phyloP scores from a whole-genome alignment of 352 stramenopile genomes.

The Phytophthora uliginosa region DNA sequence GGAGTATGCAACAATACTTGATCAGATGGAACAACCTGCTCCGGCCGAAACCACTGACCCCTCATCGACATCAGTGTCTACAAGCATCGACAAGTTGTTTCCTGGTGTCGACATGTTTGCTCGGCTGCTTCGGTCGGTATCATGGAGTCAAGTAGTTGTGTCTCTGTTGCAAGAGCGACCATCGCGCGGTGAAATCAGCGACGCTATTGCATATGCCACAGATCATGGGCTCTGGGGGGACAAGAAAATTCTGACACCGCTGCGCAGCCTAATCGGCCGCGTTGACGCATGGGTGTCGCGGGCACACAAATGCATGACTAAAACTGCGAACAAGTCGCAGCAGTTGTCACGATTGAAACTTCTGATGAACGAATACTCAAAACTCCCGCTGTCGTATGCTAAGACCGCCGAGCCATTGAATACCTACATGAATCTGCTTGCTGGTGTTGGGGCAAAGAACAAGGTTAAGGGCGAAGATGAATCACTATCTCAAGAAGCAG shows the following conservation, averaged over 20 bases:
- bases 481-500: conserved; percentile 35
- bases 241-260: conserved; percentile 72
- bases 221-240: conserved; percentile 75
- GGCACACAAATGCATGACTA: conserved; percentile 82
- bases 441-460: conserved; percentile 20
- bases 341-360: conserved; percentile 70
- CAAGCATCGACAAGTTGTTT: conserved; percentile 73
- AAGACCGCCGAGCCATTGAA: conserved; percentile 48
- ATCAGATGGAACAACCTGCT: conserved; percentile 32
- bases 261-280: conserved; percentile 79
- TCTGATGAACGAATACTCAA: conserved; percentile 91
- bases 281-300: conserved; percentile 87
- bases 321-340: conserved; percentile 66
- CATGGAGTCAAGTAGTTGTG: conserved; percentile 82
- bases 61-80: neutral
- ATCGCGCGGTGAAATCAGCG: conserved; percentile 66
- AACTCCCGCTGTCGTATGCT: conserved; percentile 81
- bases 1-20: conserved; percentile 59
- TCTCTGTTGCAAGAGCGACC: conserved; percentile 82
- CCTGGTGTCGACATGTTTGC: conserved; percentile 73
- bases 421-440: conserved; percentile 45
- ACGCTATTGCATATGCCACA: conserved; percentile 70
- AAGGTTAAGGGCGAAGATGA: conserved; percentile 24
- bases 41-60: conserved; percentile 12
- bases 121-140: conserved; percentile 71